Evolutionary conservation across 192 early-diverging fungal genomes (phyloP), one percentile per base, ranked within the genome.

Genomic region (Mortierella alpina): DNA sequence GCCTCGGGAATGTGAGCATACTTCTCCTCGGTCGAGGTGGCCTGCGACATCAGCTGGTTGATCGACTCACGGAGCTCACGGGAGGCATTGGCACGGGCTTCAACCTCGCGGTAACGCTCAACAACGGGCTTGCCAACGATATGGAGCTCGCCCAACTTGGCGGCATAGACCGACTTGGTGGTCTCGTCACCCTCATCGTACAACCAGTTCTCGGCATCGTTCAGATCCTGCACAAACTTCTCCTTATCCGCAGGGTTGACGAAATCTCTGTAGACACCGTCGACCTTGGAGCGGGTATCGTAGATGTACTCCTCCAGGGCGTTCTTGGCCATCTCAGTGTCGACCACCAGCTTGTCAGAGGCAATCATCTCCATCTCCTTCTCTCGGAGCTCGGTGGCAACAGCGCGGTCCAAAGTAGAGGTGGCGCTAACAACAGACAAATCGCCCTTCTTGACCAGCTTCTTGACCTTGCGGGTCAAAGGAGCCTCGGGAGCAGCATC

Each of bases 271-370:
- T 91, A 95, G 40, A 91, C 86, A 62, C 86, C 83, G 59, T 94
- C 93, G 44, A 96, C 81, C 92, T 97, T 96, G 81, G 86, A 85
- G 57, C 97, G 93, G 63, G 92, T 94, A 40, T 98, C 94, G 84
- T 99, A 99, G 40, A 98, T 95, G 87, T 99, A 99, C 88, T 99
- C 97, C 85, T 99, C 97, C 59, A 99, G 91, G 52, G 92, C 89
- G 86, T 99, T 99, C 86, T 96, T 95, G 83, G 90, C 91, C 66
- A 94, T 89, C 82, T 97, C 96, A 20, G 97, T 99, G 67, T 96
- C 96, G 58, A 91, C 87, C 41, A 99, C 94, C 61, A 99, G 91
- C 75, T 92, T 92, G 86, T 99, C 96, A 61, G 88, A 69, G 15
- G 91, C 73, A 51, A 83, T 66, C 97, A 99, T 98, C 73, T 95